Percentiles rank a stretch among this genome's conserved stretches.
phyloP scores from a whole-genome alignment of 345 rosid genomes.

The Gossypium thurberi region DNA sequence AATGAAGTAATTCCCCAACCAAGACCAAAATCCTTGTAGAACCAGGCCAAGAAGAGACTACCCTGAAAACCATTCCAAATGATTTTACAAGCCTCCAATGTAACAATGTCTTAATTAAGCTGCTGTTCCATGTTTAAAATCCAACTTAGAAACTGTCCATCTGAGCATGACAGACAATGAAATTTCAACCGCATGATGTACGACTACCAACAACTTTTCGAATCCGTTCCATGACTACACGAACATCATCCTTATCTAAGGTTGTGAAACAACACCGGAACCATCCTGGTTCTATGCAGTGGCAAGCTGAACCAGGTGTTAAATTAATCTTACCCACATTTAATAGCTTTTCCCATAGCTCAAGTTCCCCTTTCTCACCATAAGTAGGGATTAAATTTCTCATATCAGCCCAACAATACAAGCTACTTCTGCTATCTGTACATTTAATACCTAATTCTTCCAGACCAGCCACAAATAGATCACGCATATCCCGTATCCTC shows the following conservation, averaged over 20 bases:
- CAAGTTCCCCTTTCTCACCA: constrained; percentile 84
- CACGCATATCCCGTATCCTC: constrained; percentile 44
- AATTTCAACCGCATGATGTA: constrained; percentile 33
- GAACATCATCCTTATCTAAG: constrained; percentile 56
- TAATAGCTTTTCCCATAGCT: constrained; percentile 66
- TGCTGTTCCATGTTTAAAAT: too few species aligned
- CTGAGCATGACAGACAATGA: not conserved
- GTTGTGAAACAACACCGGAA: constrained; percentile 82
- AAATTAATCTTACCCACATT: constrained; percentile 68
- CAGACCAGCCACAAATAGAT: constrained; percentile 56
- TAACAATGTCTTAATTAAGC: constrained; percentile 2
- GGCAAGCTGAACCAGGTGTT: constrained; percentile 90
- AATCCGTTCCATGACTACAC: constrained; percentile 55
- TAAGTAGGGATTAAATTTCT: constrained; percentile 59
- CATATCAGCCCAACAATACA: constrained; percentile 92
- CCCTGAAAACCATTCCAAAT: not conserved
- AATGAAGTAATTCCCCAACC: constrained; percentile 25
- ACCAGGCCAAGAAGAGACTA: constrained; percentile 7
- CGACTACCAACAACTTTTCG: constrained; percentile 39
- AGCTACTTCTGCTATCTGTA: constrained; percentile 57
- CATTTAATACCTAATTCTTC: constrained; percentile 52
- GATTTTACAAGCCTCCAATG: not conserved
- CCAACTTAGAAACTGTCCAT: not conserved
- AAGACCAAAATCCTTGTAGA: constrained; percentile 40
- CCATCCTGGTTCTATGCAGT: constrained; percentile 96